Conservation (phyloP, 352 stramenopile genomes). For the Phytophthora megakarya region DNA sequence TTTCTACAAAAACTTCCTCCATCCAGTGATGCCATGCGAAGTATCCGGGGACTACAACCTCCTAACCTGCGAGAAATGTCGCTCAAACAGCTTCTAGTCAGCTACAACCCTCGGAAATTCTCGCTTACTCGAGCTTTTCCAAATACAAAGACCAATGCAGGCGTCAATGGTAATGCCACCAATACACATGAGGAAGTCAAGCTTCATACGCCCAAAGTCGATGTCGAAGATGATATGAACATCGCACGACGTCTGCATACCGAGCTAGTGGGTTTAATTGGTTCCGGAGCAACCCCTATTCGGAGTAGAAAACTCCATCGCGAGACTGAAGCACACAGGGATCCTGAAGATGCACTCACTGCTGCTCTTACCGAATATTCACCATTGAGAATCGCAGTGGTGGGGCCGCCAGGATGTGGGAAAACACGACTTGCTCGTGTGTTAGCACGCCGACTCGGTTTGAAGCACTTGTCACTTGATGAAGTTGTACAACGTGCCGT, state of each 20-base stretch:
- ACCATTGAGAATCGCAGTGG: constrained; percentile 54
- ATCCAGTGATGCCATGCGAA: constrained; percentile 47
- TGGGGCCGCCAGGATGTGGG: constrained; percentile 56
- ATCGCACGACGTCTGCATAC: constrained; percentile 22
- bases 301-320: constrained; percentile 25
- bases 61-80: constrained; percentile 66
- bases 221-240: constrained; percentile 19
- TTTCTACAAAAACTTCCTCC: constrained; percentile 66
- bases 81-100: constrained; percentile 74
- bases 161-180: not conserved
- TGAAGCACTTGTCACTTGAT: constrained; percentile 57
- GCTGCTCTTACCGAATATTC: constrained; percentile 47
- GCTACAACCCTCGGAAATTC: constrained; percentile 78
- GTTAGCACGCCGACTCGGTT: constrained; percentile 45
- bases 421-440: constrained; percentile 61
- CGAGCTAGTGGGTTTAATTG: constrained; percentile 30
- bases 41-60: constrained; percentile 48
- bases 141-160: constrained; percentile 9
- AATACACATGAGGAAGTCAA: constrained; percentile 13
- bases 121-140: constrained; percentile 69
- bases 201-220: not conserved
- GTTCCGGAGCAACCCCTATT: constrained; percentile 25
- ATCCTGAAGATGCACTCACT: constrained; percentile 47
- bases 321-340: constrained; percentile 36
- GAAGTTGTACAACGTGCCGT: constrained; percentile 50